Conservation (phyloP, 257 asterid genomes). For the Forsythia suspensa region DNA sequence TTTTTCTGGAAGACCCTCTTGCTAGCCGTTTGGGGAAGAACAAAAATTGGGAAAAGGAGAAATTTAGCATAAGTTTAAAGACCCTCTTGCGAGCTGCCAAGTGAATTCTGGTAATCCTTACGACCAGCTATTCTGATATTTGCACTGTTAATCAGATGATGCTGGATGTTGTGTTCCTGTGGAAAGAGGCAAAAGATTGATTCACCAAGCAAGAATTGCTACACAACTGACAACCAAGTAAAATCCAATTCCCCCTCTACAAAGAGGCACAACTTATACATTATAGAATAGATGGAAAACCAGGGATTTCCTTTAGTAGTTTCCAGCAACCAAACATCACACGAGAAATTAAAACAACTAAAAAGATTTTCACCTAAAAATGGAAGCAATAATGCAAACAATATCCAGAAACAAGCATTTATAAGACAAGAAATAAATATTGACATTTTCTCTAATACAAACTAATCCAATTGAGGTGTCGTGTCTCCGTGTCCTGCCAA, state of each 20-base stretch:
- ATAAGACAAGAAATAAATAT: not conserved
- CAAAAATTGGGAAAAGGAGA: not conserved
- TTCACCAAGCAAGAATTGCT: not conserved
- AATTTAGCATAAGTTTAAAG: not conserved
- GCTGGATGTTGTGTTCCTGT: not conserved
- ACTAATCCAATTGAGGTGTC: too few species aligned
- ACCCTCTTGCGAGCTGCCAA: not conserved
- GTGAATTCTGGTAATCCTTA: not conserved
- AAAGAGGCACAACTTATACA: too few species aligned
- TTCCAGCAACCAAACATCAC: not conserved
- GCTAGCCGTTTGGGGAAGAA: not conserved
- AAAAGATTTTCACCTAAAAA: too few species aligned
- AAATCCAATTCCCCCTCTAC: not conserved
- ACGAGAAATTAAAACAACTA: not conserved
- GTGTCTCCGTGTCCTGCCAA: too few species aligned
- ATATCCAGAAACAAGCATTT: not conserved
- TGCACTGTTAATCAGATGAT: too few species aligned
- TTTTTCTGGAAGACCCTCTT: not conserved
- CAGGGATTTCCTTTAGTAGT: too few species aligned
- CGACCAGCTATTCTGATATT: not conserved
- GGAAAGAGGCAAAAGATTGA: not conserved
- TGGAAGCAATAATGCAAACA: too few species aligned
- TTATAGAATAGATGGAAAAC: too few species aligned
- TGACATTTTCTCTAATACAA: too few species aligned
- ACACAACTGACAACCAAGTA: not conserved